Evolutionary conservation across 1,139 yeast genomes (phyloP), one percentile per base, ranked within the genome.

Genomic region (Diutina neorugosa): DNA sequence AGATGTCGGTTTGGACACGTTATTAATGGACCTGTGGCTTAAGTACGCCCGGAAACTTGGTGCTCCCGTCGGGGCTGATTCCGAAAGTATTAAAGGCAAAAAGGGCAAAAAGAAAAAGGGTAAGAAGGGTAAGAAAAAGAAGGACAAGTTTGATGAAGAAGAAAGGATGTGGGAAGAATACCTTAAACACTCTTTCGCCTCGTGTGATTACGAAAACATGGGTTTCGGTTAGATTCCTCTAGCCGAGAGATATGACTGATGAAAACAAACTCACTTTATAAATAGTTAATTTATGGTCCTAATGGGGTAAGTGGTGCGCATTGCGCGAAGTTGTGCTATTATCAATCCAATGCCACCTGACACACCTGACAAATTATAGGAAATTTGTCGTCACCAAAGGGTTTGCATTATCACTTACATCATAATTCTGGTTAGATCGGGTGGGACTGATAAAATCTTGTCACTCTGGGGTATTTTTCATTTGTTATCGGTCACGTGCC

Each of bases 21-120:
- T 86, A 52, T 66, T 84, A 12, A 89, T 82, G 2, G 67, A 69
- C 18, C 82, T 80, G 59, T 86, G 86, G 82, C 61, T 86, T 37
- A 66, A 72, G 37, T 64, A 80, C 44, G 89, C 84, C 1, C 70
- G 82, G 54, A 68, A 68, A 49, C 66, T 85, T 54, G 84, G 82
- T 1, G 61, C 67, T 52, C 76, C 76, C 4, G 18, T 51, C 31
- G 52, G 52, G 52, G 52, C 54, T 16, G 46, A 40, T 5, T 5
- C 21, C 18, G 25, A 21, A 14, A 37, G 16, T 14, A 25, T 53
- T 42, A 57, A 55, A 16, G 57, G 55, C 57, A 58, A 60, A 52
- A 54, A 53, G 14, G 55, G 55, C 56, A 44, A 44, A 16, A 37
- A 37, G 2, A 54, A 51, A 27, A 59, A 53, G 21, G 57, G 56